phyloP scores from a whole-genome alignment of 2,329 filamentous ascomycete genomes.

The Aspergillus sp. region DNA sequence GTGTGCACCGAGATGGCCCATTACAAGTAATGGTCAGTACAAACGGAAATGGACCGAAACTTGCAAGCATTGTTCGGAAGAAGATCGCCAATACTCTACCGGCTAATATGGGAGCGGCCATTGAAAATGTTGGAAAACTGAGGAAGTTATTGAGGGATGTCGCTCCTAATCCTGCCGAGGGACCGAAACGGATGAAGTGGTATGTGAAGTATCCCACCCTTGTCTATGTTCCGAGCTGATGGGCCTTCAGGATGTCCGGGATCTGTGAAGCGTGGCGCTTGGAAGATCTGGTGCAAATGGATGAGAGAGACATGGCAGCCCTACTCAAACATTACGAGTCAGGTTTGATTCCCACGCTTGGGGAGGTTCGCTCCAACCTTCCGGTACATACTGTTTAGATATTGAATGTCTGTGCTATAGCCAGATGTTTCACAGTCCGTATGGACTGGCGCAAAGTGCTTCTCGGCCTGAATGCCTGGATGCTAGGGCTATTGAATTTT shows the following conservation, averaged over 20 bases:
- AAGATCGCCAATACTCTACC: constrained; percentile 80
- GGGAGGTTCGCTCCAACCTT: constrained; percentile 35
- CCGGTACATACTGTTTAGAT: neutral
- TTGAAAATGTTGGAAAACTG: constrained; percentile 80
- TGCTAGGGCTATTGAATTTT: neutral
- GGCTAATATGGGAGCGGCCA: constrained; percentile 78
- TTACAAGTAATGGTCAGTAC: constrained; percentile 99
- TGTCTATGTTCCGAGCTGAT: neutral
- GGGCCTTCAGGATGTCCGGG: constrained; percentile 73
- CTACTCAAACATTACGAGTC: constrained; percentile 74
- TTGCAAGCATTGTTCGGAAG: constrained; percentile 83
- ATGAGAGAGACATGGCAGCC: constrained; percentile 80
- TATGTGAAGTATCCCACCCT: constrained; percentile 45
- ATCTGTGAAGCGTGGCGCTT: constrained; percentile 87
- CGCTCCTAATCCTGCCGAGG: constrained; percentile 73
- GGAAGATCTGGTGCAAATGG: constrained; percentile 81
- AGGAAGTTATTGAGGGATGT: constrained; percentile 77
- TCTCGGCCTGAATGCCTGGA: neutral
- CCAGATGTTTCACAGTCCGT: neutral
- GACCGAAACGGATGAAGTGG: constrained; percentile 90
- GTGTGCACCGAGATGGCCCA: constrained; percentile 90
- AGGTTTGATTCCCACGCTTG: constrained; percentile 43
- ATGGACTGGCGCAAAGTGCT: neutral
- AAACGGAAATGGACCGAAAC: constrained; percentile 90
- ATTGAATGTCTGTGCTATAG: neutral